Conservation (phyloP, 2,329 filamentous ascomycete species). For the Beauveria medogensis region DNA sequence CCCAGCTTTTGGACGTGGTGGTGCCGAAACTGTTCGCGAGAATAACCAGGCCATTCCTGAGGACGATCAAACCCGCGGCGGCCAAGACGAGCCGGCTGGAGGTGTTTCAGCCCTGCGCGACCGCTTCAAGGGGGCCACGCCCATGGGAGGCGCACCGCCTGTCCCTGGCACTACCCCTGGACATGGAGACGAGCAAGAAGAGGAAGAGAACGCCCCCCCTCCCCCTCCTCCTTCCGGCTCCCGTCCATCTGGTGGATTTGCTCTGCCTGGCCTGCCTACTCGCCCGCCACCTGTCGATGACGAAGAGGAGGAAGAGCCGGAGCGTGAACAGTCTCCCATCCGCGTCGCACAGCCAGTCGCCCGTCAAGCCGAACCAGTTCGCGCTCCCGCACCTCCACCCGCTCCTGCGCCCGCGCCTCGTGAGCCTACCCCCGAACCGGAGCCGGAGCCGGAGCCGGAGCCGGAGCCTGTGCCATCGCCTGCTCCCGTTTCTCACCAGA, state of each 20-base stretch:
- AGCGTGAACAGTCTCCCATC: constrained; percentile 64
- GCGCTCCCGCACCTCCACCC: constrained; percentile 5
- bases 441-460: constrained; percentile 6
- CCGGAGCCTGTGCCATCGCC: neutral
- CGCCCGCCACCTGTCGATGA: constrained; percentile 48
- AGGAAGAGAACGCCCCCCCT: constrained; percentile 43
- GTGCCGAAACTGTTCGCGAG: constrained; percentile 38
- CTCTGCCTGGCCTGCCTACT: constrained; percentile 68
- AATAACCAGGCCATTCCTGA: constrained; percentile 55
- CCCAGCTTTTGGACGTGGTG: constrained; percentile 56
- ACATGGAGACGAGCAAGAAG: constrained; percentile 9
- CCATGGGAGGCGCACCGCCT: constrained; percentile 41
- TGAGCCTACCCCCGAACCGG: constrained; percentile 7
- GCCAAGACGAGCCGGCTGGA: constrained; percentile 48
- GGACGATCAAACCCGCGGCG: constrained; percentile 31
- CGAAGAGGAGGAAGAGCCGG: constrained; percentile 44
- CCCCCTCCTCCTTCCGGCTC: constrained; percentile 47
- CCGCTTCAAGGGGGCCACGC: constrained; percentile 69
- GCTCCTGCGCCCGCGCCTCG: constrained; percentile 9
- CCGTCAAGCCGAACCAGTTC: constrained; percentile 35
- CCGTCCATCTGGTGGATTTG: constrained; percentile 66
- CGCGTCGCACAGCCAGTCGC: constrained; percentile 79
- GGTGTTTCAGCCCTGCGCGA: constrained; percentile 70
- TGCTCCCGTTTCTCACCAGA: neutral
- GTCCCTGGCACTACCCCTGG: constrained; percentile 22